Evolutionary conservation across 2,329 filamentous ascomycete species (phyloP), one percentile per base, ranked within the genome.

Genomic region (Proliferodiscus dingleyae): DNA sequence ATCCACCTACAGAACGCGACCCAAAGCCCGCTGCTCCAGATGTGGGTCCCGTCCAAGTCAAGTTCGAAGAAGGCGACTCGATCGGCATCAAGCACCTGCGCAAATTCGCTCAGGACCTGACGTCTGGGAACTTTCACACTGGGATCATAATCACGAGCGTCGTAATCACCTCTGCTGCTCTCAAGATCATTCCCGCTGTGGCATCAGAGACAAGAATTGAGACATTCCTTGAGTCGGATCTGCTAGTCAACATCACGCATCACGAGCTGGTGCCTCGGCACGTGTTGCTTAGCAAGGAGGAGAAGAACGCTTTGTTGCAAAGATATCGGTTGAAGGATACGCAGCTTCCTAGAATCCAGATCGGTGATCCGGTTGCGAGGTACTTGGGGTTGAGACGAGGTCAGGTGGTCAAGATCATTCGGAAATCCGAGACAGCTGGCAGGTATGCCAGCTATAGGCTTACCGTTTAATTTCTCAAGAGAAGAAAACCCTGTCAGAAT

Each of bases 371-470:
- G 3, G 89, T 98, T 42, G 88, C 93, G 21, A 83, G 86, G 60
- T 98, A 97, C 67, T 72, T 96, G 45, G 93, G 93, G 10, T 72
- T 98, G 64, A 85, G 87, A 72, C 79, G 90, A 64, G 89, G 90
- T 3, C 87, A 96, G 69, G 90, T 98, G 3, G 93, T 98, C 61
- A 98, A 98, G 80, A 98, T 98, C 61, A 96, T 98, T 61, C 78
- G 93, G 55, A 90, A 85, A 67, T 90, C 85, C 63, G 93, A 97
- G 75, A 98, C 93, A 45, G 93, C 93, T 11, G 93, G 93, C 51
- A 78, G 93, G 43, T 98, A 98, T 70, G 93, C 93, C 39, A 95
- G 89, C 78, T 98, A 98, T 70, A 76, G 91, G 59, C 63, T 83
- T 45, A 83, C 79, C 56, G 80, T 83, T 56, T 84, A 67, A 69